A percentile compares a stretch with the other conserved stretches of the same genome.
Evolutionary conservation across 202 grass and related monocot species (phyloP).

Genomic region (Panicum hallii): DNA sequence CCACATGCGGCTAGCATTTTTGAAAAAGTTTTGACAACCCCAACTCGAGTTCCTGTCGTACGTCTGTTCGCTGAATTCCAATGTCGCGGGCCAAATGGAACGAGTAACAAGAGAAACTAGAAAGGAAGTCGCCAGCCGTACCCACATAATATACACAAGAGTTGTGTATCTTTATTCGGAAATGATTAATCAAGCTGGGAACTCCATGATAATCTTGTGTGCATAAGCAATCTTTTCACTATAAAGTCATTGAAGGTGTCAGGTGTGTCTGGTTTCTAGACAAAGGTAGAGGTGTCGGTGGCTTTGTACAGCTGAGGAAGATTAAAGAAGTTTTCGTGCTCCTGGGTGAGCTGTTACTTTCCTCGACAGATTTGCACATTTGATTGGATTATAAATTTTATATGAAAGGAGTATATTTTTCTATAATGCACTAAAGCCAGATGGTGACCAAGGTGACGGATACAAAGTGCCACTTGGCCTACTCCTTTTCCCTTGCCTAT

Average conservation of each 20-base stretch:
- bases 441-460: slow-evolving; percentile 1
- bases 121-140: too few relatives aligned
- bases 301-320: background rate
- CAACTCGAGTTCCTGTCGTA: background rate
- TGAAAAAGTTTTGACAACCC: background rate
- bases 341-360: background rate
- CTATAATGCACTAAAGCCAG: background rate
- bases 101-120: background rate
- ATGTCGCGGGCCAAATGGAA: background rate
- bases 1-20: too few relatives aligned
- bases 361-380: background rate
- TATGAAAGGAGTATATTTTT: background rate
- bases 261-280: slow-evolving; percentile 6
- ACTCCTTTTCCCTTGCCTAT: background rate
- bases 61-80: background rate
- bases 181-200: background rate
- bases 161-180: background rate
- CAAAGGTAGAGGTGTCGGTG: background rate
- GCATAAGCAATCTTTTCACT: background rate
- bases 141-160: background rate
- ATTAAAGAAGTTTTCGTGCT: background rate
- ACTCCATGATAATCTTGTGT: background rate
- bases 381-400: slow-evolving; percentile 4
- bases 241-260: background rate
- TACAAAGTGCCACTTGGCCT: slow-evolving; percentile 13